Evolutionary conservation across 352 stramenopile genomes (phyloP).

Genomic region (Phytophthora colocasiae): DNA sequence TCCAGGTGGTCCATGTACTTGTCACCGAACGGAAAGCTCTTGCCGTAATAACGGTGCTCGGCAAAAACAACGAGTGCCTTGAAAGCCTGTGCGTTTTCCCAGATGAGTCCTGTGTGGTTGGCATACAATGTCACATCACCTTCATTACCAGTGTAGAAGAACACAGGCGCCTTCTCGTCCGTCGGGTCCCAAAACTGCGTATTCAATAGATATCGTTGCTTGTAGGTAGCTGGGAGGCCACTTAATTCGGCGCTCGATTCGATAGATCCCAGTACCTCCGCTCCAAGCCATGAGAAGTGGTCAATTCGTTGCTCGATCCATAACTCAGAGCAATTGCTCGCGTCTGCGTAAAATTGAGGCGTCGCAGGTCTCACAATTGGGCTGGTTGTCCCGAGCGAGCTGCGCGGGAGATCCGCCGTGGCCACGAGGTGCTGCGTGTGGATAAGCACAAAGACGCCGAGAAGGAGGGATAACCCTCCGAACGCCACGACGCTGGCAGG

Average conservation of each 20-base stretch:
- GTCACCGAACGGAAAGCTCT: conserved; percentile 84
- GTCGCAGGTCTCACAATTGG: conserved; percentile 3
- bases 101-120: conserved; percentile 95
- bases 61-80: conserved; percentile 94
- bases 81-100: conserved; percentile 91
- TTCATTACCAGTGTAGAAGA: conserved; percentile 97
- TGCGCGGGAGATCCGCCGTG: conserved; percentile 50
- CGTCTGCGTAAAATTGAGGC: conserved; percentile 43
- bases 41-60: conserved; percentile 97
- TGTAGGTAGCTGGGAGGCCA: conserved; percentile 63
- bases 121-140: conserved; percentile 94
- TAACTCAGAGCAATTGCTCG: conserved; percentile 82
- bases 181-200: conserved; percentile 80
- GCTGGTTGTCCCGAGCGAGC: conserved; percentile 33
- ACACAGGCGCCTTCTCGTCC: conserved; percentile 80
- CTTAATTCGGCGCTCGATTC: conserved; percentile 16
- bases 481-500: conserved; percentile 61
- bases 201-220: conserved; percentile 92
- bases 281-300: conserved; percentile 83
- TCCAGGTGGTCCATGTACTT: conserved; percentile 74
- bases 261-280: conserved; percentile 25
- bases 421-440: conserved; percentile 70
- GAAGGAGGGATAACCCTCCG: conserved; percentile 49
- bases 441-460: conserved; percentile 74
- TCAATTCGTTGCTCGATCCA: conserved; percentile 92